Evolutionary conservation across 108 stramenopile species (phyloP), one percentile per base, ranked within the genome.

Genomic region (Nitzschia sp.): DNA sequence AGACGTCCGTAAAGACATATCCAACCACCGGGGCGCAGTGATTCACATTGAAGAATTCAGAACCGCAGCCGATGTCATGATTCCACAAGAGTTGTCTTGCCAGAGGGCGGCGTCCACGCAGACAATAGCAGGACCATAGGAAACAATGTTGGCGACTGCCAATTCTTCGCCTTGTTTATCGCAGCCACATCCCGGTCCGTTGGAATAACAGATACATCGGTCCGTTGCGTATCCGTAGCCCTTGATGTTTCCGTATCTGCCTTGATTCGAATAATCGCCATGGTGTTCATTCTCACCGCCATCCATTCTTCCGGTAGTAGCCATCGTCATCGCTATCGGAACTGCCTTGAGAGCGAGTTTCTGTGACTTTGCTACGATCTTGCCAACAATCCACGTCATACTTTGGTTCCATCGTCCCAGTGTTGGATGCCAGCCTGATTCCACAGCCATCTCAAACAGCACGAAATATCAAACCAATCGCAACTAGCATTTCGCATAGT

Each of bases 101-200:
- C 93, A 94, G 18, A 74, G 31, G 3, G 82, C 81, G 8, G 93
- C 93, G 93, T n/a, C n/a, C n/a, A n/a, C n/a, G n/a, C n/a, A n/a
- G n/a, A n/a, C n/a, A n/a, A n/a, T n/a, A n/a, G n/a, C 89, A 4
- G 93, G 93, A n/a, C 93, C 93, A 51, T 92, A 92, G 3, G 88
- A 81, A 1, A 90, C 93, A 64, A 94, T 63, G 45, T 94, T 94
- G n/a, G 76, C 54, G 17, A 94, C 80, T 8, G 93, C 93, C 2
- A 82, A 69, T 27, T 82, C 82, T 70, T 94, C 93, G 64, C 90
- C 76, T 69, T 94, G 93, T 17, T 84, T 49, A 59, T 90, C 87
- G 58, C 93, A 94, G 35, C 85, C 84, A 54, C 93, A 94, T 2
- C 93, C 93, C 42, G 81, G 71, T 8, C 90, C 90, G 56, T 94